These are phyloP conservation scores for Trichosanthes truncata DNA, from an alignment of 306 rosid species.

Conservation along the genomic window DNA sequence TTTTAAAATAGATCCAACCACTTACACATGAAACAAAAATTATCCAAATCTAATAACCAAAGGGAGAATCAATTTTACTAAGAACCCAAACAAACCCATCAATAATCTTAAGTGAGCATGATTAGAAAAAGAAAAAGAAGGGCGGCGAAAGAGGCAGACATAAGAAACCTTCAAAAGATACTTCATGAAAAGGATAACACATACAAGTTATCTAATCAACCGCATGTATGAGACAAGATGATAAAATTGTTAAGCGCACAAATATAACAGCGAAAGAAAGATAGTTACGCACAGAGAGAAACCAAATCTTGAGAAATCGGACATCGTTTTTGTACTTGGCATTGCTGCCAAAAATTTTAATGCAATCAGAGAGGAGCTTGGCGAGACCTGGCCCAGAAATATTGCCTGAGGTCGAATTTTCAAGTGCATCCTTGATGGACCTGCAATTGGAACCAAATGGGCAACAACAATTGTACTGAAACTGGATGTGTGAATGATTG, in stretches of 20 bases:
- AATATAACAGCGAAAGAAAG: background rate
- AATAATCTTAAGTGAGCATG: background rate
- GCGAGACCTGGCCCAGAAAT: constrained; percentile 19
- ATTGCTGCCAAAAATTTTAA: constrained; percentile 31
- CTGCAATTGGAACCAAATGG: constrained; percentile 20
- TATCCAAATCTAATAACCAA: background rate
- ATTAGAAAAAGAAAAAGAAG: background rate
- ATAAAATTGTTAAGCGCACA: background rate
- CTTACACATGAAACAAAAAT: background rate
- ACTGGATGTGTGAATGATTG: background rate
- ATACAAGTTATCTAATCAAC: background rate
- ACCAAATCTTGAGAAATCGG: constrained; percentile 81
- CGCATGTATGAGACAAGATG: background rate
- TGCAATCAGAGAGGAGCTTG: constrained; percentile 47
- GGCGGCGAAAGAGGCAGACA: background rate
- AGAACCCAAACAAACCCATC: background rate
- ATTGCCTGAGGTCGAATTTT: constrained; percentile 21
- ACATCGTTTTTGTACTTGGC: constrained; percentile 47
- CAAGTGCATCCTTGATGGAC: constrained; percentile 45
- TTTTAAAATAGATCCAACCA: background rate
- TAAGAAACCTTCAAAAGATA: background rate
- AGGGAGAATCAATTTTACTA: background rate
- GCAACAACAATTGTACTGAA: background rate
- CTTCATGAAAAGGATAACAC: background rate
- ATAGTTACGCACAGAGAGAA: constrained; percentile 43